Evolutionary conservation across 345 rosid species (phyloP), one percentile per base, ranked within the genome.

Genomic region (Bruguiera parviflora): DNA sequence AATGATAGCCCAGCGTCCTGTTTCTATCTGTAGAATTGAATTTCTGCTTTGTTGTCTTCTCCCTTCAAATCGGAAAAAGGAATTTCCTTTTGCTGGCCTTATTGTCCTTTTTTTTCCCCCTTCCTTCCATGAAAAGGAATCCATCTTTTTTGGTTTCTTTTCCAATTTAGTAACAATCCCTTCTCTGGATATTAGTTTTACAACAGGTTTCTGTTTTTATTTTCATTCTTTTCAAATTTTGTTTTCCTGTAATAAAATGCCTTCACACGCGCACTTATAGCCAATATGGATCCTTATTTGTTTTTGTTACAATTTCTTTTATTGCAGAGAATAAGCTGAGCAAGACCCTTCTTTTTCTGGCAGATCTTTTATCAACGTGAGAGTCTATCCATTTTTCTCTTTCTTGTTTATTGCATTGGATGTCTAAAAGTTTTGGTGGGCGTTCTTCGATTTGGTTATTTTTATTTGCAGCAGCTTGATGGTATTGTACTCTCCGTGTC

Each of bases 161-260:
- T 11, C 66, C 65, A 9, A 58, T 43, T 71, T 46, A 22, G 68
- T 64, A 29, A 55, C 69, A 57, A 64, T 33, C 64, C 69, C 68
- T 25, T 55, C 39, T 29, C 21, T 15, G 2, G 28, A 43, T 71
- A 2, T 57, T 47, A 64, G 31, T 58, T 9, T 28, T 43, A 43
- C n/a, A 53, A 28, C 46, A 29, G 1, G 22, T 22, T 31, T 53
- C 59, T 29, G 3, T 53, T 16, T 16, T 53, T 15, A 19, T 2
- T 67, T 43, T 9, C 18, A 16, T 20, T 37, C n/a, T 2, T 11
- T 6, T 33, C 5, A 13, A 21, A 20, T 25, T 18, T 8, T 7
- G 4, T 67, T 27, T 22, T 24, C 20, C 10, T 5, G 31, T 18
- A 22, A n/a, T 16, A 32, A 25, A 0, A 63, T 32, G 33, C 49